Conservation (phyloP, 306 rosid species). For the Pterocarpus macrocarpus region DNA sequence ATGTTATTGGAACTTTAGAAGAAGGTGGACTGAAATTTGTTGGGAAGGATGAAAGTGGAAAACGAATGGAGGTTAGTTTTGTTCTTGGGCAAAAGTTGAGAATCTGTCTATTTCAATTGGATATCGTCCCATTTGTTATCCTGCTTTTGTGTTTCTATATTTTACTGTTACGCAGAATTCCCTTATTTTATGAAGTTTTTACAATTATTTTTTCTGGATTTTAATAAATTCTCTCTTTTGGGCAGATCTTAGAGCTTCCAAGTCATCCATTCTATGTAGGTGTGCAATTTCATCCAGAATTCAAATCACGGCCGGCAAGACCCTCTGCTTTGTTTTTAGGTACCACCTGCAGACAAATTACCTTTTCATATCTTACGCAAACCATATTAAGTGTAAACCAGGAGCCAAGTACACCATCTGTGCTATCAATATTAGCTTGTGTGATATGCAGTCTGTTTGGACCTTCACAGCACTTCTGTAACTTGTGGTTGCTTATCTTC, state of each 20-base stretch:
- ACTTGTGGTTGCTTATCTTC: conserved; percentile 17
- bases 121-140: conserved; percentile 41
- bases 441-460: conserved; percentile 25
- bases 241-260: conserved; percentile 94
- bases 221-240: conserved; percentile 39
- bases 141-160: conserved; percentile 11
- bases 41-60: conserved; percentile 93
- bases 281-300: conserved; percentile 98
- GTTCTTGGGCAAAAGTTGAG: conserved; percentile 39
- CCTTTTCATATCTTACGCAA: neutral
- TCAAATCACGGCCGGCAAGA: conserved; percentile 92
- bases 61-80: conserved; percentile 92
- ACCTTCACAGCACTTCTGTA: neutral
- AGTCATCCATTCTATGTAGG: conserved; percentile 92
- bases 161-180: conserved; percentile 15
- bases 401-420: conserved; percentile 22
- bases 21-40: conserved; percentile 91
- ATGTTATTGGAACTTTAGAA: conserved; percentile 73
- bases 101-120: conserved; percentile 34
- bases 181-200: conserved; percentile 30
- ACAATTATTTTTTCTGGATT: conserved; percentile 30
- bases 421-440: conserved; percentile 9
- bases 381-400: neutral
- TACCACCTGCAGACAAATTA: conserved; percentile 41
- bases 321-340: conserved; percentile 94